Base-by-base conservation (phyloP, 2,329 filamentous ascomycete species). In the Alternaria alternata region DNA sequence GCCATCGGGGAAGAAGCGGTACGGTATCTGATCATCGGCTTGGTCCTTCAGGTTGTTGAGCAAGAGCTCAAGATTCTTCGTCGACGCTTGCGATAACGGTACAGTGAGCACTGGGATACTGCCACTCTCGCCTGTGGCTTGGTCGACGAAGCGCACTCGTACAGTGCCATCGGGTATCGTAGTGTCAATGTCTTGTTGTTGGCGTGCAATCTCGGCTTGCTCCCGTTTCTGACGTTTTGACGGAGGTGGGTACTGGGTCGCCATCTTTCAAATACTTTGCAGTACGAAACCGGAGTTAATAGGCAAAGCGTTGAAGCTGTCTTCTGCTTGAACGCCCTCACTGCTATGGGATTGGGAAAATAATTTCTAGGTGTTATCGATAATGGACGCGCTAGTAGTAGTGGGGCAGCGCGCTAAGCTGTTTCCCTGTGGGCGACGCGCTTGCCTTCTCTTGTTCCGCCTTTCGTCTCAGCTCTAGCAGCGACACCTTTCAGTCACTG, bases 191-290 rank as follows among this genome's bases (percentile, higher is more conserved):
- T 94, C 89, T 75, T 95, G 90, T 74, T 96, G 93, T 47, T 88
- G 82, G 66, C 88, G 85, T 7, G 91, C 87, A 72, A 88, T 88
- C 69, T 92, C 91, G 41, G 90, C 84, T 22, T 86, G 86, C 69
- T 92, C 92, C 51, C 90, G 88, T 79, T 89, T 91, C 76, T 97
- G 93, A 63, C 93, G 88, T 80, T 97, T 98, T 53, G 90, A 94
- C 5, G 92, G 92, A 47, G 92, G 93, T n/a, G 93, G 93, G 6
- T 90, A 78, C 48, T 94, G 81, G 5, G 93, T 96, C 69, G 93
- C 88, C 93, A 96, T 96, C 74, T 20, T 51, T 14, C 9, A 41
- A n/a, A 14, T 9, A 14, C 32, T 26, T 16, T 36, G 12, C 41
- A 16, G 22, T 22, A 42, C n/a, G 14, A 28, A 5, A 34, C 14